Conservation (phyloP, 108 stramenopile genomes). For the Cyclotella sp. region DNA sequence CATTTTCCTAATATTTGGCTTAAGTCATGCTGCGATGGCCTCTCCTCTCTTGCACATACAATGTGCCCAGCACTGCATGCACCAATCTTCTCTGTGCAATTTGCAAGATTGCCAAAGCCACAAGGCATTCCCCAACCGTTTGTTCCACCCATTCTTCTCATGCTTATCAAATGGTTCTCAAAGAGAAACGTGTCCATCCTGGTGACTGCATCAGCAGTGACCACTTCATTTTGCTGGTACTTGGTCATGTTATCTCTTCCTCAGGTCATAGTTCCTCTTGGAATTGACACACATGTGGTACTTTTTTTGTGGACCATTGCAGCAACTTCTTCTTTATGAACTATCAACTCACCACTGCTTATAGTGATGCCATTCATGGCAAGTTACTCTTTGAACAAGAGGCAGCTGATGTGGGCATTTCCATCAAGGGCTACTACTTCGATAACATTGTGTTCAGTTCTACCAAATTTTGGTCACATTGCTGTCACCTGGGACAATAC, state of each 20-base stretch:
- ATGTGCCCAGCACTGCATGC: neutral
- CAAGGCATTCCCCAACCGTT: neutral
- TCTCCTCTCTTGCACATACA: neutral
- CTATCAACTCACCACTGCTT: constrained; percentile 30
- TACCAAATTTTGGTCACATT: neutral
- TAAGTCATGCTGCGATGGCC: no score
- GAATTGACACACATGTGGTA: constrained; percentile 34
- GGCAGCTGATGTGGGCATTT: neutral
- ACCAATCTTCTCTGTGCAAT: neutral
- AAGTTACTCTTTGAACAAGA: constrained; percentile 5
- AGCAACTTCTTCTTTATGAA: constrained; percentile 10
- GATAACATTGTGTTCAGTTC: constrained; percentile 21
- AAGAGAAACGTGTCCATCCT: constrained; percentile 4
- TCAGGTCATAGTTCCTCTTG: constrained; percentile 10
- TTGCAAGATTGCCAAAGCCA: neutral
- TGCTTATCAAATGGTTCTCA: neutral
- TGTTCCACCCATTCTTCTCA: neutral
- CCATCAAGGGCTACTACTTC: neutral
- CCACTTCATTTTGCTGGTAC: constrained; percentile 22
- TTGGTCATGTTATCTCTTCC: constrained; percentile 34
- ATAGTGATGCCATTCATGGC: constrained; percentile 8
- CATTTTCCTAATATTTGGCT: no score
- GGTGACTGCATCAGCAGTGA: constrained; percentile 52
- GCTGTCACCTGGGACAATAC: constrained; percentile 1
- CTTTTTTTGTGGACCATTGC: constrained; percentile 55